Percentiles rank a stretch among this genome's conserved stretches.
These are phyloP conservation scores for Epichloe sp. DNA, from an alignment of 2,329 filamentous ascomycete genomes.

Conservation along the genomic window DNA sequence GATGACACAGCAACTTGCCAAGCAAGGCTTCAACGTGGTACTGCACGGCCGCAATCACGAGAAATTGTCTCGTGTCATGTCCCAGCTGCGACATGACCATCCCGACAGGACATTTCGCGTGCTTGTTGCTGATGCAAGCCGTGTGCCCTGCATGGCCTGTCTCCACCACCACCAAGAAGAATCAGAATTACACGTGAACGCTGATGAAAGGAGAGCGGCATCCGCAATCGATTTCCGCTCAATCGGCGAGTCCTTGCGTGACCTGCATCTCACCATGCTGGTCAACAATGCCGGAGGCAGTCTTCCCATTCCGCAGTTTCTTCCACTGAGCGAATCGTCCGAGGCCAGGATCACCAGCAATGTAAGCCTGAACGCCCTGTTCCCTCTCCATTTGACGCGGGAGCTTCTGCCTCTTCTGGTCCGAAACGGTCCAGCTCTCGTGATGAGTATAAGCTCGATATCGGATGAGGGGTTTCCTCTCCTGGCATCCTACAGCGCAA, in stretches of 20 bases:
- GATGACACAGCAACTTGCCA: slow-evolving; percentile 37
- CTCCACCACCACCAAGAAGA: not conserved
- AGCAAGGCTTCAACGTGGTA: slow-evolving; percentile 40
- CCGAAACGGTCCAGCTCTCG: slow-evolving; percentile 26
- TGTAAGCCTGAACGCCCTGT: slow-evolving; percentile 34
- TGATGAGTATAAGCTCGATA: slow-evolving; percentile 38
- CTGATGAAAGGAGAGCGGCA: not conserved
- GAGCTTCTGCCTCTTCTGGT: slow-evolving; percentile 28
- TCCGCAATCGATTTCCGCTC: not conserved
- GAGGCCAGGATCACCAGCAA: slow-evolving; percentile 23
- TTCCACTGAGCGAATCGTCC: slow-evolving; percentile 21
- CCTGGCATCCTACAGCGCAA: slow-evolving; percentile 28
- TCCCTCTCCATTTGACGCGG: slow-evolving; percentile 34
- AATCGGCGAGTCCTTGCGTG: slow-evolving; percentile 9
- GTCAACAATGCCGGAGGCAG: slow-evolving; percentile 37
- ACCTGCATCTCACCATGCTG: slow-evolving; percentile 35
- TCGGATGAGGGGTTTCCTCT: slow-evolving; percentile 31
- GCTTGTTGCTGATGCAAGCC: slow-evolving; percentile 30
- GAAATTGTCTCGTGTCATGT: slow-evolving; percentile 32
- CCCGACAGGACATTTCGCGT: slow-evolving; percentile 25
- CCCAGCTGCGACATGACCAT: slow-evolving; percentile 24
- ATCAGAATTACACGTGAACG: slow-evolving; percentile 11
- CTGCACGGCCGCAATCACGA: slow-evolving; percentile 40
- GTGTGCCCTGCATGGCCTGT: slow-evolving; percentile 1
- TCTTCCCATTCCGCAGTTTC: slow-evolving; percentile 17